A percentile compares a stretch with the other conserved stretches of the same genome.
phyloP scores from a whole-genome alignment of 768 basidiomycete genomes.

The Lanmaoa pseudosensibilis region DNA sequence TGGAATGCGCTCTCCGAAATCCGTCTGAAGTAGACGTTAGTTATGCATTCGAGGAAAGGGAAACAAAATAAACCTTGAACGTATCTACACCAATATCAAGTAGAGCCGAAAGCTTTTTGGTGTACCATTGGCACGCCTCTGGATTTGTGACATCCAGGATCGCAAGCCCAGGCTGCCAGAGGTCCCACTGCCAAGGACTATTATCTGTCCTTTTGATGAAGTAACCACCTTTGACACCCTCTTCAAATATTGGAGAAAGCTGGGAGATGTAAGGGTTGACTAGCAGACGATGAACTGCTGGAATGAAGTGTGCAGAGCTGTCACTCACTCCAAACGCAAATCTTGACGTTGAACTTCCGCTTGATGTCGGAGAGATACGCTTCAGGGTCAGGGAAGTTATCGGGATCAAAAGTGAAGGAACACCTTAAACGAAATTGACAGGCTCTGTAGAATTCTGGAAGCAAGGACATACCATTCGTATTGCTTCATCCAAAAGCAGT shows the following conservation, averaged over 20 bases:
- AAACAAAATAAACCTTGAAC: constrained; percentile 45
- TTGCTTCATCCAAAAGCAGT: constrained; percentile 78
- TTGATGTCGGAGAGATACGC: constrained; percentile 63
- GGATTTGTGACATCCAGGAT: constrained; percentile 68
- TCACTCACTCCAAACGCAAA: constrained; percentile 67
- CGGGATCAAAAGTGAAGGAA: constrained; percentile 75
- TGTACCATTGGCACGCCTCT: constrained; percentile 48
- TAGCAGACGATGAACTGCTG: constrained; percentile 24
- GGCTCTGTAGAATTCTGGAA: neutral
- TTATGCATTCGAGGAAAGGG: neutral
- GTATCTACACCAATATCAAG: constrained; percentile 49
- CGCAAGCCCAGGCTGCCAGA: constrained; percentile 65
- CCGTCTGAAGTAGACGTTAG: constrained; percentile 45
- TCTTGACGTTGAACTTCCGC: constrained; percentile 61
- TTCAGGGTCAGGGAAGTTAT: constrained; percentile 72
- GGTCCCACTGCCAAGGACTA: constrained; percentile 67
- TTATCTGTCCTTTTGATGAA: constrained; percentile 70
- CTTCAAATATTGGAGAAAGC: constrained; percentile 65
- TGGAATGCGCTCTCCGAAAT: constrained; percentile 78
- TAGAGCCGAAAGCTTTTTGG: constrained; percentile 40
- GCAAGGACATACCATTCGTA: constrained; percentile 54
- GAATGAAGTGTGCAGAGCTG: neutral
- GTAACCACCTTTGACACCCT: constrained; percentile 65
- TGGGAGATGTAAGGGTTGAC: constrained; percentile 79
- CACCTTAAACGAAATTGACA: constrained; percentile 46